A percentile compares a stretch with the other conserved stretches of the same genome.
phyloP scores from a whole-genome alignment of 495 filamentous ascomycete species.

The Penicillium antarcticum region DNA sequence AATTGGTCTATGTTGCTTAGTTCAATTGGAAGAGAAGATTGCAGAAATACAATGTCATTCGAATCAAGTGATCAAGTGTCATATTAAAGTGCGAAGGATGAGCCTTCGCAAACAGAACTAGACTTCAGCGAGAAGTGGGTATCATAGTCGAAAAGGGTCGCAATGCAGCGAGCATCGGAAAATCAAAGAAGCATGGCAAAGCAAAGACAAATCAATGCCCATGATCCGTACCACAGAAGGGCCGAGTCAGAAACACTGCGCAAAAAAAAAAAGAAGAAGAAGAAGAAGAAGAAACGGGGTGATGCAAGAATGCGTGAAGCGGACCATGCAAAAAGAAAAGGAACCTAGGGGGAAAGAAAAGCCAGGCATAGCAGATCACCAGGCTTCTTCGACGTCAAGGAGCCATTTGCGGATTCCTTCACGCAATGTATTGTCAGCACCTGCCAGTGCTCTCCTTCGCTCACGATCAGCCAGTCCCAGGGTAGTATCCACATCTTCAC shows the following conservation, averaged over 20 bases:
- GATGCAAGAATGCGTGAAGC: constrained; percentile 8
- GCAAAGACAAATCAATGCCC: not conserved
- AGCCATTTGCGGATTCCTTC: constrained; percentile 67
- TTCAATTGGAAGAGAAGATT: constrained; percentile 1
- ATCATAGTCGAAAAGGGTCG: constrained; percentile 24
- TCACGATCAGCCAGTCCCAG: constrained; percentile 35
- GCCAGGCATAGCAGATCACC: constrained; percentile 21
- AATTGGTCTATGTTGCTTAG: constrained; percentile 3
- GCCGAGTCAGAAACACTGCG: not conserved
- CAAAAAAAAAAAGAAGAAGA: constrained; percentile 2
- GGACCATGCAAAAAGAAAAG: not conserved
- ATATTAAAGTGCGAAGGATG: not conserved
- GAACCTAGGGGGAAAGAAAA: not conserved
- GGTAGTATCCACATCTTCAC: constrained; percentile 39
- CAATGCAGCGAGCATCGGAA: constrained; percentile 4
- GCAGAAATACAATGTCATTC: constrained; percentile 13
- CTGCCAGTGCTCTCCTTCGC: constrained; percentile 31
- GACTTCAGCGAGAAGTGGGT: constrained; percentile 20
- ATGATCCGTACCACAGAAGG: not conserved
- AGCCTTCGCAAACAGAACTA: constrained; percentile 1
- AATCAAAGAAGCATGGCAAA: not conserved
- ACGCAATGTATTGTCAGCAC: constrained; percentile 55
- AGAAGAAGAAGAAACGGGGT: not conserved
- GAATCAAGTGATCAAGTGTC: constrained; percentile 7
- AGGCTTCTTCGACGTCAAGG: constrained; percentile 52